Evolutionary conservation across 2,329 filamentous ascomycete genomes (phyloP).

Genomic region (Cytospora schulzeri): DNA sequence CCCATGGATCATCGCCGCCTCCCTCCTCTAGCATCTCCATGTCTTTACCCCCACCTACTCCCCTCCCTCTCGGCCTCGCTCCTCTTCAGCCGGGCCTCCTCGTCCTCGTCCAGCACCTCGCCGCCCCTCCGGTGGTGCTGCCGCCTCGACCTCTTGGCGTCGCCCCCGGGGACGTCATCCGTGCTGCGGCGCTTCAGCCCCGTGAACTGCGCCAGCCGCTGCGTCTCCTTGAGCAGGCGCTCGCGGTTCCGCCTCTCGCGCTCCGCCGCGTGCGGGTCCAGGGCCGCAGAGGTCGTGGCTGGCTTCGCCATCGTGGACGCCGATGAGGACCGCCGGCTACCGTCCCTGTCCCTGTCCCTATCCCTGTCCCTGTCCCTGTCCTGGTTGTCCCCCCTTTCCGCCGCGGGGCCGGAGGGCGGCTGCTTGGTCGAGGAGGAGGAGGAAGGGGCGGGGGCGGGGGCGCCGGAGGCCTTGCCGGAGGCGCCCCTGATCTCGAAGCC

Average conservation of each 20-base stretch:
- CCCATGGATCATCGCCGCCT: not conserved
- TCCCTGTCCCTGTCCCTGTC: constrained; percentile 4
- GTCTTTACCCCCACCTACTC: constrained; percentile 49
- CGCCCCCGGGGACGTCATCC: constrained; percentile 44
- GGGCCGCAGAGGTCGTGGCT: constrained; percentile 28
- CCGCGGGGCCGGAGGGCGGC: constrained; percentile 28
- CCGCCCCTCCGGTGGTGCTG: constrained; percentile 54
- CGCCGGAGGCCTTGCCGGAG: constrained; percentile 1
- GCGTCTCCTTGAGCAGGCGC: constrained; percentile 67
- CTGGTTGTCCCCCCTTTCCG: constrained; percentile 10
- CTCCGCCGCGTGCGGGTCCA: constrained; percentile 69
- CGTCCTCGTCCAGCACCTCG: constrained; percentile 48
- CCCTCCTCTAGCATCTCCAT: not conserved
- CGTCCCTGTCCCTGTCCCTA: constrained; percentile 10
- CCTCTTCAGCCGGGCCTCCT: constrained; percentile 56
- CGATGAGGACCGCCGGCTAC: constrained; percentile 42
- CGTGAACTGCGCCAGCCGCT: constrained; percentile 59
- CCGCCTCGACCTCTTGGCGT: constrained; percentile 44
- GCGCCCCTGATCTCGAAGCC: constrained; percentile 44
- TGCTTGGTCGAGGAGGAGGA: constrained; percentile 28
- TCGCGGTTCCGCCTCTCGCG: constrained; percentile 68
- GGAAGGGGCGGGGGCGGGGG: constrained; percentile 3
- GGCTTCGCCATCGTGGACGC: constrained; percentile 24
- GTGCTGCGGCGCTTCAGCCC: constrained; percentile 53
- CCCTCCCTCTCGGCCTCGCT: constrained; percentile 63